Base-by-base conservation (phyloP, 1,284 basidiomycete species). In the Tremellales sp. region DNA sequence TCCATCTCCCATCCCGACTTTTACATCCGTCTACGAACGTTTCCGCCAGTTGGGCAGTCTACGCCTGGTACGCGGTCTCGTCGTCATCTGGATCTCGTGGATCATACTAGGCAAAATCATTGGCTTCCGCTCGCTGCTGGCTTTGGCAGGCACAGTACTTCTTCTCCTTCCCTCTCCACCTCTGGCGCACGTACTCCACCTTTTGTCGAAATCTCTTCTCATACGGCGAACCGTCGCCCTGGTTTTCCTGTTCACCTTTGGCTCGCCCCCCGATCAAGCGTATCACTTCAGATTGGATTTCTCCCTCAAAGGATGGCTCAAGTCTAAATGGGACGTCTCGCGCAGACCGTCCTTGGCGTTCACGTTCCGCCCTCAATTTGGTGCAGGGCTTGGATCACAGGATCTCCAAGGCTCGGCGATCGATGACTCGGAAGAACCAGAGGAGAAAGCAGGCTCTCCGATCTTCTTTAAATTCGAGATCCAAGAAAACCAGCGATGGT, bases 401-500 rank as follows among this genome's bases (percentile, higher is more conserved):
- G 14, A 5, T 21, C n/a, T 10, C 26, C 34, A 22, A 12, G 54
- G 48, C 16, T 49, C 58, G 5, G 49, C 57, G 16, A 37, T 60
- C n/a, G 54, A 57, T 7, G 61, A 61, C 2, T 53, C 58, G 4
- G 56, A 58, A 12, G 51, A 48, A 7, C 45, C 38, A n/a, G 57
- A 44, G 13, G 45, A 51, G 27, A 57, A 54, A 36, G 53, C 51
- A 5, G 60, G 54, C 39, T 51, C 52, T 34, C 66, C 66, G 1
- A 43, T 88, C 21, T 84, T 87, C 37, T 92, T 92, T 74, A 76
- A 86, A 33, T 92, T 92, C 66, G 87, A 85, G 29, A 74, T 95
- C 25, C 86, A 88, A 65, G 92, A 97, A 71, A 97, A 95, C 69
- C 92, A 97, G 74, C 80, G 92, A 4, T 97, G 92, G 93, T 77